phyloP scores from a whole-genome alignment of 2,329 filamentous ascomycete species.

The Colletotrichum lini region DNA sequence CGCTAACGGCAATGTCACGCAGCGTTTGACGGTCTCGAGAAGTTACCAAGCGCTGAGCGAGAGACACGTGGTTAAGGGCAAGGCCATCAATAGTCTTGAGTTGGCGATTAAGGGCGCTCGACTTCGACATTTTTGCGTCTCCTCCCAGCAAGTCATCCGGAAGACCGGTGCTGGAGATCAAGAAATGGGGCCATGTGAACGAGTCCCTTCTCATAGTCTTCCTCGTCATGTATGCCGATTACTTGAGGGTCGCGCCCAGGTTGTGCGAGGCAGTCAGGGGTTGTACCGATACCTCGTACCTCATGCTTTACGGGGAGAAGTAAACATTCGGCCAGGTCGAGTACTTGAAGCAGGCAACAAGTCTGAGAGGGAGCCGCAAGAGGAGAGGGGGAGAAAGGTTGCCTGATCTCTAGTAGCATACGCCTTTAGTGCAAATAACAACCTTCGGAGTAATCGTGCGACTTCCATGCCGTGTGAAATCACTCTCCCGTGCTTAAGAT shows the following conservation, averaged over 20 bases:
- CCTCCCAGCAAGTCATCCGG: conserved; percentile 15
- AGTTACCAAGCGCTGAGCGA: conserved; percentile 43
- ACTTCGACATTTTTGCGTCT: conserved; percentile 45
- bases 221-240: conserved; percentile 40
- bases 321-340: not conserved
- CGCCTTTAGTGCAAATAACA: not conserved
- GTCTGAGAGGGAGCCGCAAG: not conserved
- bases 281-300: conserved; percentile 45
- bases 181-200: conserved; percentile 45
- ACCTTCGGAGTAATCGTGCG: no score
- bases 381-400: not conserved
- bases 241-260: conserved; percentile 44
- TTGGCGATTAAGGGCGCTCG: conserved; percentile 46
- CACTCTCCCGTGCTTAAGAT: no score
- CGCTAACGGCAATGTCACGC: conserved; percentile 4
- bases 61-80: not conserved
- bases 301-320: conserved; percentile 48
- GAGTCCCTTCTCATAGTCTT: conserved; percentile 38
- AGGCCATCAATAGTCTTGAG: conserved; percentile 40
- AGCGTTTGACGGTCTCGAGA: conserved; percentile 45
- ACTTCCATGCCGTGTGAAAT: no score
- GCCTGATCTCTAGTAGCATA: not conserved
- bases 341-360: not conserved
- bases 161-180: conserved; percentile 41
- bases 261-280: conserved; percentile 41